phyloP scores from a whole-genome alignment of 1,139 yeast species.

The Suzukiozyma palmioleophila region DNA sequence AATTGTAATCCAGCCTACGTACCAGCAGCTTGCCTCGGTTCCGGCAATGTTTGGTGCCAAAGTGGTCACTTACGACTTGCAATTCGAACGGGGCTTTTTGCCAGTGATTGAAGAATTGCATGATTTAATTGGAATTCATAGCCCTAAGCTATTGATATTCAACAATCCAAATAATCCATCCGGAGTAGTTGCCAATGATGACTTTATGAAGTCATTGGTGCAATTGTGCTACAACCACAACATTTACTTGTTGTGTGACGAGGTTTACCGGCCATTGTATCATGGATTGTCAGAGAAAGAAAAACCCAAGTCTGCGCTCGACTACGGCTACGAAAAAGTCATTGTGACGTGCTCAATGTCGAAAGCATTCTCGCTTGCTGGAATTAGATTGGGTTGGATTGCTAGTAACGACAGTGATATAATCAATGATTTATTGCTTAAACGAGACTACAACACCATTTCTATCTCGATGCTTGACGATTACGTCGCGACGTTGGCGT shows the following conservation, averaged over 20 bases:
- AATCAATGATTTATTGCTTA: slow-evolving; percentile 28
- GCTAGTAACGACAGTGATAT: slow-evolving; percentile 29
- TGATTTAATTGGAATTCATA: slow-evolving; percentile 21
- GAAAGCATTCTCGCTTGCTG: slow-evolving; percentile 54
- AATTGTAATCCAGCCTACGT: slow-evolving; percentile 48
- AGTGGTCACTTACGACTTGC: slow-evolving; percentile 32
- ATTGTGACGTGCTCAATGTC: slow-evolving; percentile 51
- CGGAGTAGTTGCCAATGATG: slow-evolving; percentile 42
- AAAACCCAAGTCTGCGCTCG: slow-evolving; percentile 32
- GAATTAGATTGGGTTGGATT: slow-evolving; percentile 54
- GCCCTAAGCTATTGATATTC: slow-evolving; percentile 44
- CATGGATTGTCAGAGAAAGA: slow-evolving; percentile 23
- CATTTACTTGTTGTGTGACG: slow-evolving; percentile 45
- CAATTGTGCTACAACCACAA: slow-evolving; percentile 31
- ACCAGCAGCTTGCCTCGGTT: slow-evolving; percentile 50
- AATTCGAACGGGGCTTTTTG: slow-evolving; percentile 27
- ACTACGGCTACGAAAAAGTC: slow-evolving; percentile 39
- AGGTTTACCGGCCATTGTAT: slow-evolving; percentile 53
- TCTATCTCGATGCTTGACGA: slow-evolving; percentile 50
- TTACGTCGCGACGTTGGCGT: slow-evolving; percentile 40
- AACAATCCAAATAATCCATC: slow-evolving; percentile 58
- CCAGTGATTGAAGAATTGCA: slow-evolving; percentile 34
- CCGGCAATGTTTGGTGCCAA: slow-evolving; percentile 46
- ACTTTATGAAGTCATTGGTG: slow-evolving; percentile 30
- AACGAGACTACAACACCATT: slow-evolving; percentile 52